These are phyloP conservation scores for Conringia planisiliqua DNA, from an alignment of 345 rosid species.

Conservation along the genomic window DNA sequence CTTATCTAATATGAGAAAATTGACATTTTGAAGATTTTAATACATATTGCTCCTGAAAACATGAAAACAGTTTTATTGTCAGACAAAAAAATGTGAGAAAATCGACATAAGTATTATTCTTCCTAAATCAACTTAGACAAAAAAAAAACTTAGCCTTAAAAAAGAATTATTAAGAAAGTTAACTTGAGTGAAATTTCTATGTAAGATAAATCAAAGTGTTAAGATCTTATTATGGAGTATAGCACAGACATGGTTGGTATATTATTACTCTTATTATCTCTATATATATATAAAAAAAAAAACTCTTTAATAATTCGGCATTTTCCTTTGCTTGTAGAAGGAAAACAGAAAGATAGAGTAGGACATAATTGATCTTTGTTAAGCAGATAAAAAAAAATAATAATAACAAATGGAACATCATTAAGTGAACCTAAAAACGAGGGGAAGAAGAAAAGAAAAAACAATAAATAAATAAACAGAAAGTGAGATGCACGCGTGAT, in stretches of 20 bases:
- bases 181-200: neutral
- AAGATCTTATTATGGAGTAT: neutral
- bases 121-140: neutral
- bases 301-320: neutral
- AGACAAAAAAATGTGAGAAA: neutral
- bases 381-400: neutral
- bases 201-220: neutral
- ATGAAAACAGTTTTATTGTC: neutral
- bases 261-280: neutral
- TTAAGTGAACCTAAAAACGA: neutral
- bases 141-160: neutral
- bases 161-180: neutral
- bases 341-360: neutral
- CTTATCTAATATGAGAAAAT: neutral
- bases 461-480: neutral
- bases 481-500: conserved; percentile 20
- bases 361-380: neutral
- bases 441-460: neutral
- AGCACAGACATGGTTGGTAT: neutral
- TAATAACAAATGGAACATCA: too few species aligned
- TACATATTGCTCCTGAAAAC: neutral
- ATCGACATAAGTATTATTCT: neutral
- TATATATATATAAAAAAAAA: too few species aligned
- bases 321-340: neutral
- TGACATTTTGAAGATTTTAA: neutral